Conservation (phyloP, 805 yeast species). For the Candida rishiriensis region DNA sequence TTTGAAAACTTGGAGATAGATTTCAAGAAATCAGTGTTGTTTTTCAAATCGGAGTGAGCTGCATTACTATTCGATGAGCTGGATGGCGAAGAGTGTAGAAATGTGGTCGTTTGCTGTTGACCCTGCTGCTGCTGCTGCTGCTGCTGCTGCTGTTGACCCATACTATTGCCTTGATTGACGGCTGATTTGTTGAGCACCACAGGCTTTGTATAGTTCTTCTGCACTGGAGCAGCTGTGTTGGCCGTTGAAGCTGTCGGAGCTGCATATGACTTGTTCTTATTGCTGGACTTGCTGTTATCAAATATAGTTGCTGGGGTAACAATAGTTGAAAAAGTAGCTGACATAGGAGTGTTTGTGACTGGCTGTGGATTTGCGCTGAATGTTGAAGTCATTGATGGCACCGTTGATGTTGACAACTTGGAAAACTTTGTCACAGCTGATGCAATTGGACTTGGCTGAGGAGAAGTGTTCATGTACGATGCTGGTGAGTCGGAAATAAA, state of each 20-base stretch:
- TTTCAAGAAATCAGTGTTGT: conserved; percentile 24
- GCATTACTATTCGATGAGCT: not conserved
- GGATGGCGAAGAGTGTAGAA: too few relatives aligned
- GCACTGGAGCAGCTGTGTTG: not conserved
- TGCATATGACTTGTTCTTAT: too few relatives aligned
- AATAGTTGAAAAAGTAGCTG: not conserved
- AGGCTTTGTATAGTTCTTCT: not conserved
- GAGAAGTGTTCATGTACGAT: not conserved
- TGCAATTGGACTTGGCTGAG: conserved; percentile 17
- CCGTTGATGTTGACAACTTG: conserved; percentile 12
- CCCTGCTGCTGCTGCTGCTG: not conserved
- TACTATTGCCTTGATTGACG: too few relatives aligned
- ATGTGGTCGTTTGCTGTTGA: too few relatives aligned
- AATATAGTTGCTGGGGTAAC: not conserved
- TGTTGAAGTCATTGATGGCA: not conserved
- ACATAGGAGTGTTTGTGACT: not conserved
- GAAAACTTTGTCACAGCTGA: conserved; percentile 18
- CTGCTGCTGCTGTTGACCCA: too few relatives aligned
- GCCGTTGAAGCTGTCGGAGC: too few relatives aligned
- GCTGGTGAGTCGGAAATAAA: not conserved
- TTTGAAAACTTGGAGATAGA: conserved; percentile 31
- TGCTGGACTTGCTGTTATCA: not conserved
- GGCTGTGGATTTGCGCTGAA: not conserved
- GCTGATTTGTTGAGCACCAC: too few relatives aligned
- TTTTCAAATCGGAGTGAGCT: conserved; percentile 6